A percentile compares a stretch with the other conserved stretches of the same genome.
phyloP scores from a whole-genome alignment of 305 asterid species.

The Coffea humblotiana region DNA sequence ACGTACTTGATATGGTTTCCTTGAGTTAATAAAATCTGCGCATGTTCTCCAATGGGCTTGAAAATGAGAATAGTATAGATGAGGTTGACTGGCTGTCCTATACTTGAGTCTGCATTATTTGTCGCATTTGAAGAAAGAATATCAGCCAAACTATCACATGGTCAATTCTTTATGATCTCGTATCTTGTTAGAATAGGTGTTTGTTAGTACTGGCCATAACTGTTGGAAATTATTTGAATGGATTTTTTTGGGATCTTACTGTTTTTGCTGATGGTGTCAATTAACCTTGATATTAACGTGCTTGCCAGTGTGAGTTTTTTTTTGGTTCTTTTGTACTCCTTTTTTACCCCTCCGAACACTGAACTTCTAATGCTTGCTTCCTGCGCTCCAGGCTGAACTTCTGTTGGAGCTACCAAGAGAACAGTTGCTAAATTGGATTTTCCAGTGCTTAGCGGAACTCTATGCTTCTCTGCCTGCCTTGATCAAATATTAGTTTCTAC shows the following conservation, averaged over 20 bases:
- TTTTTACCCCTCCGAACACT: too few relatives aligned
- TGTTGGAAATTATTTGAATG: neutral
- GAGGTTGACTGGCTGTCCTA: neutral
- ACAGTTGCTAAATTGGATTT: slow-evolving; percentile 94
- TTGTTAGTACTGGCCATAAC: neutral
- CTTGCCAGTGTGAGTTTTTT: neutral
- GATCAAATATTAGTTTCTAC: slow-evolving; percentile 61
- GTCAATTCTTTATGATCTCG: neutral
- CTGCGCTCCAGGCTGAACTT: slow-evolving; percentile 65
- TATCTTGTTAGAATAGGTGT: neutral
- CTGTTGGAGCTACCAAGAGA: slow-evolving; percentile 93
- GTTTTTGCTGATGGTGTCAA: neutral
- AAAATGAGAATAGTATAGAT: neutral
- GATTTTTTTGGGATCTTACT: neutral
- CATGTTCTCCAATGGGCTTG: neutral
- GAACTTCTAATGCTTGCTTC: neutral
- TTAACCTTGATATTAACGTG: neutral
- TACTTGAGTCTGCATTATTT: too few relatives aligned
- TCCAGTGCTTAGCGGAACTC: slow-evolving; percentile 87
- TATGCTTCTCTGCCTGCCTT: slow-evolving; percentile 79
- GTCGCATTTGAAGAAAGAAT: neutral
- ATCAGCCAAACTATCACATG: neutral
- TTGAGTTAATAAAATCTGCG: neutral
- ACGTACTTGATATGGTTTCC: neutral
- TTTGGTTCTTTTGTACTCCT: neutral